Percentiles rank a stretch among this genome's conserved stretches.
These are phyloP conservation scores for Rehmannia glutinosa DNA, from an alignment of 257 asterid genomes.

Conservation along the genomic window DNA sequence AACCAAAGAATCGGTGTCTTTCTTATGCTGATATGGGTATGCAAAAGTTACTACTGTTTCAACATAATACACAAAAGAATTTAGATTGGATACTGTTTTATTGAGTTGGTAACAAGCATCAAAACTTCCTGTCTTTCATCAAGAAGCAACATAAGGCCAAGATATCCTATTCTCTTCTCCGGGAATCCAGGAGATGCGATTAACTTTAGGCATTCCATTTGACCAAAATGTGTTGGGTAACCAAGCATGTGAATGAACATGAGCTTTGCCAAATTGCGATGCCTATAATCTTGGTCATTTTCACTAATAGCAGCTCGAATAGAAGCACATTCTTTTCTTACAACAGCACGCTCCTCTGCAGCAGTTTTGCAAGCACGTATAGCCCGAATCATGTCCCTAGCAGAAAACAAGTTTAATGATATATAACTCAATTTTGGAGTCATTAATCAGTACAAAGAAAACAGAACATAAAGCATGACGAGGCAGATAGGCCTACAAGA, in stretches of 20 bases:
- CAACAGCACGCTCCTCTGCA: constrained; percentile 97
- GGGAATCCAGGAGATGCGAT: constrained; percentile 98
- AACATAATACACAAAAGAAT: constrained; percentile 10
- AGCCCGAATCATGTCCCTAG: constrained; percentile 99
- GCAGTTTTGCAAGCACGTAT: constrained; percentile 98
- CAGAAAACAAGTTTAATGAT: constrained; percentile 15
- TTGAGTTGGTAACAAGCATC: constrained; percentile 97
- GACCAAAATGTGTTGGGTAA: constrained; percentile 98
- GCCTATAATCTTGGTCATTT: constrained; percentile 84
- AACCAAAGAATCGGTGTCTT: constrained; percentile 12
- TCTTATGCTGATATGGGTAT: constrained; percentile 5
- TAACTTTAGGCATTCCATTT: constrained; percentile 96
- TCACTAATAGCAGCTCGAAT: constrained; percentile 95
- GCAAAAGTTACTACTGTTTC: constrained; percentile 14
- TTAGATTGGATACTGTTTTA: constrained; percentile 79
- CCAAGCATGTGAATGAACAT: constrained; percentile 99
- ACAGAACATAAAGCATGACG: not conserved
- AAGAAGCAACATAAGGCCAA: constrained; percentile 96
- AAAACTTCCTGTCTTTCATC: constrained; percentile 99
- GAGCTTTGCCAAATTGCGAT: constrained; percentile 96
- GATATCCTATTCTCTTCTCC: constrained; percentile 98
- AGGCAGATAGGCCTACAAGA: not conserved
- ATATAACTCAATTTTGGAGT: not conserved
- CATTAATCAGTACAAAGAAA: constrained; percentile 3
- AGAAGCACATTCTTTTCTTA: constrained; percentile 97